These are phyloP conservation scores for Tarenaya hassleriana DNA, from an alignment of 345 rosid species.

Conservation along the genomic window DNA sequence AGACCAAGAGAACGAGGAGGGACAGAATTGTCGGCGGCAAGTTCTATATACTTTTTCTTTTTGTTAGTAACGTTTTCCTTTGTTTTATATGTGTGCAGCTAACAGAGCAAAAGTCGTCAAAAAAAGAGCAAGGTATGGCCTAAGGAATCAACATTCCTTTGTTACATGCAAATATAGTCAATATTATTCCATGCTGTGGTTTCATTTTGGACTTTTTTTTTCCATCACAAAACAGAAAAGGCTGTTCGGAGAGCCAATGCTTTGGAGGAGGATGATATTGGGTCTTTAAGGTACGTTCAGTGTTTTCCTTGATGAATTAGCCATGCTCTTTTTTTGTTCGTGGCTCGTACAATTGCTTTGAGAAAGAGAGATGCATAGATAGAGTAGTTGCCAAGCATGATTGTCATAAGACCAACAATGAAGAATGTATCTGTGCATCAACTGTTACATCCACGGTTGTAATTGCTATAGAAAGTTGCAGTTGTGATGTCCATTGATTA, in stretches of 20 bases:
- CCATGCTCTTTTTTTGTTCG: conserved; percentile 3
- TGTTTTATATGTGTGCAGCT: too few relatives aligned
- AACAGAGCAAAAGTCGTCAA: too few relatives aligned
- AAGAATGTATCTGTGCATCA: conserved; percentile 3
- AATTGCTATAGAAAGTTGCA: conserved; percentile 9
- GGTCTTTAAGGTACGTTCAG: conserved; percentile 56
- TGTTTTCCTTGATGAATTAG: background rate
- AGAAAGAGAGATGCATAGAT: conserved; percentile 1
- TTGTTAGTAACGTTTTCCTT: too few relatives aligned
- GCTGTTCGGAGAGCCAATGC: conserved; percentile 63
- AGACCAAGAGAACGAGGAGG: conserved; percentile 58
- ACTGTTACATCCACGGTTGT: background rate
- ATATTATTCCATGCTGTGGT: background rate
- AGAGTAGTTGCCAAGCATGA: conserved; percentile 18
- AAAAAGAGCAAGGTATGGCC: too few relatives aligned
- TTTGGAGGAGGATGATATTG: conserved; percentile 51
- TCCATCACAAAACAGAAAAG: conserved; percentile 50
- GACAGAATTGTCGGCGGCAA: conserved; percentile 46
- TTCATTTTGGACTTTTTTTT: conserved; percentile 12
- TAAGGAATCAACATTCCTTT: conserved; percentile 2
- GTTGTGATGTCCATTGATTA: conserved; percentile 2
- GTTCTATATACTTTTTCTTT: too few relatives aligned
- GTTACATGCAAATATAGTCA: conserved; percentile 6
- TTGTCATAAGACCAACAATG: conserved; percentile 6
- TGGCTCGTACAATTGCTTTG: conserved; percentile 9